Conservation (phyloP, 106 monocot species). For the Dendrobium huoshanense region DNA sequence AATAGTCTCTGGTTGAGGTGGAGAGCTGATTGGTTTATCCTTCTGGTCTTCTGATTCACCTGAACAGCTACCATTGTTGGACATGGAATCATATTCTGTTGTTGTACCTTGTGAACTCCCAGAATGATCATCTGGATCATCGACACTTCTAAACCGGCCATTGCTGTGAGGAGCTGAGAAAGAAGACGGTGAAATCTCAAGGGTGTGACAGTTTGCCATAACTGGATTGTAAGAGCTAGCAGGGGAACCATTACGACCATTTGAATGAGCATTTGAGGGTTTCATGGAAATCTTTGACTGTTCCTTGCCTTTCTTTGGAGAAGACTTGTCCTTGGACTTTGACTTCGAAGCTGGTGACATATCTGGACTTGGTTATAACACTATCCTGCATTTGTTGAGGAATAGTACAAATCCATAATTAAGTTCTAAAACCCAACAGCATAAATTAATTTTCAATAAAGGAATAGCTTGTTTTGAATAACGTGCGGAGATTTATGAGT, state of each 20-base stretch:
- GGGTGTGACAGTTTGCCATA: conserved; percentile 41
- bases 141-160: conserved; percentile 21
- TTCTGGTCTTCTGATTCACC: conserved; percentile 81
- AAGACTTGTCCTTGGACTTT: conserved; percentile 64
- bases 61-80: conserved; percentile 75
- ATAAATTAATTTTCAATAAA: too few species aligned
- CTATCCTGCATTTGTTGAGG: too few species aligned
- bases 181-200: conserved; percentile 18
- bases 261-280: conserved; percentile 15
- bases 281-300: conserved; percentile 27
- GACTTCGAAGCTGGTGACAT: conserved; percentile 84
- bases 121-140: conserved; percentile 45
- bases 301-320: conserved; percentile 29
- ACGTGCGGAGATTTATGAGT: too few species aligned
- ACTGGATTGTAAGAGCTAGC: conserved; percentile 33
- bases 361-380: background rate
- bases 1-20: conserved; percentile 28
- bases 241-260: conserved; percentile 10
- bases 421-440: too few species aligned
- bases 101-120: conserved; percentile 26
- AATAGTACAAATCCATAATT: too few species aligned
- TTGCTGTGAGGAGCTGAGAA: conserved; percentile 2
- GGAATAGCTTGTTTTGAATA: too few species aligned
- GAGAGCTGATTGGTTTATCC: conserved; percentile 29
- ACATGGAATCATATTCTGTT: conserved; percentile 63